Percentiles rank a stretch among this genome's conserved stretches.
phyloP scores from a whole-genome alignment of 495 filamentous ascomycete genomes.

The Friedmanniomyces endolithicus region DNA sequence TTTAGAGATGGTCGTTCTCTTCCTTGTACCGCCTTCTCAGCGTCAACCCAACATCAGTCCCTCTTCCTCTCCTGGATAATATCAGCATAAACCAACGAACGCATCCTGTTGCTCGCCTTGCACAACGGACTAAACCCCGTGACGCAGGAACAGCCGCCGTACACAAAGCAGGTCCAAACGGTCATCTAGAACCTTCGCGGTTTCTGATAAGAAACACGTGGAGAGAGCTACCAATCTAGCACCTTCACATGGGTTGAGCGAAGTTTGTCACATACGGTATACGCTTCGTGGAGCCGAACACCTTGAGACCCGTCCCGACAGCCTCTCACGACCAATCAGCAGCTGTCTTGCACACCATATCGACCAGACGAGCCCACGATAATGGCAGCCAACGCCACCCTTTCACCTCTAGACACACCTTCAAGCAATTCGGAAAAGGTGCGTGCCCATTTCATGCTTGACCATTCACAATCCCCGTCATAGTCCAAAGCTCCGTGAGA shows the following conservation, averaged over 20 bases:
- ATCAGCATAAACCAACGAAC: neutral
- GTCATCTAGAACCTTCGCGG: neutral
- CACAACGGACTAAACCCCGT: neutral
- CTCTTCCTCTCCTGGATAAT: neutral
- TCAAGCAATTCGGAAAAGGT: constrained; percentile 10
- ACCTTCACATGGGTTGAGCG: neutral
- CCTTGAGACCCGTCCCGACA: neutral
- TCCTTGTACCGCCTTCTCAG: no score
- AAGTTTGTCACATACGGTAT: neutral
- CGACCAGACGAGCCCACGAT: neutral
- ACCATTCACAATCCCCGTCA: no score
- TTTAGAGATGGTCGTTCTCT: no score
- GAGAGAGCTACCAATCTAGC: neutral
- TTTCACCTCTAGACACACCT: constrained; percentile 5
- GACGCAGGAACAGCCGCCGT: neutral
- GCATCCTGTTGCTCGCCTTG: neutral
- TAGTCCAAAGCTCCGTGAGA: neutral
- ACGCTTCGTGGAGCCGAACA: neutral
- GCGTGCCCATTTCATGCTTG: neutral
- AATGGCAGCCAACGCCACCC: neutral
- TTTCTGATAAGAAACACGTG: neutral
- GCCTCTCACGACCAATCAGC: neutral
- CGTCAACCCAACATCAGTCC: no score
- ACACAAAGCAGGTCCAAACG: neutral
- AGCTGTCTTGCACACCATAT: neutral